A percentile compares a stretch with the other conserved stretches of the same genome.
Conservation (phyloP, 495 filamentous ascomycete genomes). For the Podospora fimiseda region DNA sequence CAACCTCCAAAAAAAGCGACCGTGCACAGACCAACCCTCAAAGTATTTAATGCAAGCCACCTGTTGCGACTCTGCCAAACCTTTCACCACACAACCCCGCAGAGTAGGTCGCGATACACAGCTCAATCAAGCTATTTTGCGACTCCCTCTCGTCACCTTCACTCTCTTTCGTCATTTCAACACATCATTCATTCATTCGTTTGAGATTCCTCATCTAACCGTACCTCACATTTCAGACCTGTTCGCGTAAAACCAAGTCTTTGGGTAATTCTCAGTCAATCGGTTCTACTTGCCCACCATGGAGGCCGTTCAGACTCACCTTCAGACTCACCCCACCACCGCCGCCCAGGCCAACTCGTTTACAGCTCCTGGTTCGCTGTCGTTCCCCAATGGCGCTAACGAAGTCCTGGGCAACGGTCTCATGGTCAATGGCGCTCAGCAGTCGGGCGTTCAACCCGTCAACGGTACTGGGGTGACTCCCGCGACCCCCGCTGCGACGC, state of each 20-base stretch:
- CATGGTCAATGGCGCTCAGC: constrained; percentile 47
- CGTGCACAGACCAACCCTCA: too few species aligned
- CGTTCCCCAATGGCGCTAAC: constrained; percentile 75
- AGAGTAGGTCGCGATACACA: too few species aligned
- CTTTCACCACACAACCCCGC: too few species aligned
- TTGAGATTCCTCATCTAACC: constrained; percentile 7
- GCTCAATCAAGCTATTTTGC: too few species aligned
- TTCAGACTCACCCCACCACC: constrained; percentile 82
- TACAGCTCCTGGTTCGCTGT: constrained; percentile 80
- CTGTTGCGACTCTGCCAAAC: too few species aligned
- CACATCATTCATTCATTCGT: background rate
- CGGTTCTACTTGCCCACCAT: constrained; percentile 44
- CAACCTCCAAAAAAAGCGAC: too few species aligned
- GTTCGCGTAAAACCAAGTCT: constrained; percentile 14
- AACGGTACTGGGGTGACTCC: constrained; percentile 84
- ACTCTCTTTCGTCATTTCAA: background rate
- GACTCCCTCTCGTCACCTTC: too few species aligned
- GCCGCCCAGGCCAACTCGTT: constrained; percentile 88
- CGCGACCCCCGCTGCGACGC: constrained; percentile 92
- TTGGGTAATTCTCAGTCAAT: constrained; percentile 16
- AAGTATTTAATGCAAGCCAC: too few species aligned
- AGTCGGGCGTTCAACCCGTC: constrained; percentile 49
- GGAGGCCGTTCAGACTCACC: constrained; percentile 86
- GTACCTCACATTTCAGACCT: constrained; percentile 10
- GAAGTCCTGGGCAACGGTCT: constrained; percentile 49